Evolutionary conservation across 2,329 filamentous ascomycete species (phyloP), one percentile per base, ranked within the genome.

Genomic region (Fusarium buxicola): DNA sequence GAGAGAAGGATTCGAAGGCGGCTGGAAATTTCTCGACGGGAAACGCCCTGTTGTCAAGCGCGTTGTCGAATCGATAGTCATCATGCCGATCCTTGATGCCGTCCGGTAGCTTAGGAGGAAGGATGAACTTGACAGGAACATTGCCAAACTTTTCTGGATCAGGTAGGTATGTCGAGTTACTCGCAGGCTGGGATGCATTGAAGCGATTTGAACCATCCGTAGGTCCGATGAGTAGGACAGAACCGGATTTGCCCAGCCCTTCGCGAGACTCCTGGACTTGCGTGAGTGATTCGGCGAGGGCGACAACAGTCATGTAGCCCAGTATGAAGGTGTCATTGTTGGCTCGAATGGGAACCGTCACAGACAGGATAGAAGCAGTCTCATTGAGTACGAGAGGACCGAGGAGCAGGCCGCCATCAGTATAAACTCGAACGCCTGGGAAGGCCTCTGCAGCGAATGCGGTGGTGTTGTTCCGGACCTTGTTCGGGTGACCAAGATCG

Each of bases 251-350:
- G 21, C 88, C 91, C 8, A 96, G 73, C 1, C 92, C 92, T 73
- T 93, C 90, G 2, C 81, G 77, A 2, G 89, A 90, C 15, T 78
- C 76, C 24, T 88, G 78, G 2, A 92, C 83, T 39, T 82, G 75
- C n/a, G 87, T 78, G 4, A 95, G 80, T 2, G 89, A 82, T 5
- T 79, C 78, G 2, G 89, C 89, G 53, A 91, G 86, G 52, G 91
- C 84, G n/a, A 96, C 81, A 3, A 94, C 79, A 1, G 92, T 96
- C 79, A 97, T 85, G 80, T 92, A 97, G 2, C 92, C 94, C 6
- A 97, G 81, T 1, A 94, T 85, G 60, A 90, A 87, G 4, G 78
- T 78, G 36, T 77, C 74, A 3, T 84, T 83, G 2, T 82, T 81
- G 72, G 90, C 88, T 58, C 91, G 84, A 49, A 97, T 86, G 0